Evolutionary conservation across 1,284 basidiomycete species (phyloP), one percentile per base, ranked within the genome.

Genomic region (Rhodotorula sp.): DNA sequence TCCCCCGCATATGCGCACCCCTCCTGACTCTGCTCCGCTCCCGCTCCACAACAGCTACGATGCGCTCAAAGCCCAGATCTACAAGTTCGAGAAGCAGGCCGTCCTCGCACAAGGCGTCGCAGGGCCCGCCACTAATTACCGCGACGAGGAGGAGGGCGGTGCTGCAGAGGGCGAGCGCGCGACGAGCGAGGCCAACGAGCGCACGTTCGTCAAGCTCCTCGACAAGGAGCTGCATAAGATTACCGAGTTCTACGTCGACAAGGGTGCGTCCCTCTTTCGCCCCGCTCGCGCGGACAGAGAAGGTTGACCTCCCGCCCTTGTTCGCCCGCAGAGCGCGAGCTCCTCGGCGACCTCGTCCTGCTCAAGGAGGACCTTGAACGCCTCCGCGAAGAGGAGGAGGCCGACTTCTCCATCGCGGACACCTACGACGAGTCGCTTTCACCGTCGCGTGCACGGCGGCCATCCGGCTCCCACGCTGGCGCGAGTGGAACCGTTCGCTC

Each of bases 161-260:
- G 46, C 62, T 61, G 37, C 37, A 50, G 10, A 54, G 55, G 17
- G 56, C 50, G 5, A 51, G 34, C 44, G n/a, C 15, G 22, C 55
- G 46, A 25, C 7, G 46, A 46, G 59, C 29, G 32, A 54, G 29
- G 32, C 13, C 34, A 63, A 73, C 77, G 25, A 81, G 82, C 37
- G 80, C 82, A 41, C 86, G 36, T 97, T 97, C 81, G 82, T 85
- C 21, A 87, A 89, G 0, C 85, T 94, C 0, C 85, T 97, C 46
- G 90, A 97, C 81, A 85, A 87, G 69, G 94, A 99, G 79, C 84
- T 96, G 55, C 84, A 85, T 79, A 98, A 96, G 85, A 90, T 98
- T 34, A 84, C 85, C 44, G 74, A 84, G 1, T 98, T 98, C 81
- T 98, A 97, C 82, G 86, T 87, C 68, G 79, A 83, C 13, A 92